Base-by-base conservation (phyloP, 2,329 filamentous ascomycete genomes). In the Colletotrichum salicis region DNA sequence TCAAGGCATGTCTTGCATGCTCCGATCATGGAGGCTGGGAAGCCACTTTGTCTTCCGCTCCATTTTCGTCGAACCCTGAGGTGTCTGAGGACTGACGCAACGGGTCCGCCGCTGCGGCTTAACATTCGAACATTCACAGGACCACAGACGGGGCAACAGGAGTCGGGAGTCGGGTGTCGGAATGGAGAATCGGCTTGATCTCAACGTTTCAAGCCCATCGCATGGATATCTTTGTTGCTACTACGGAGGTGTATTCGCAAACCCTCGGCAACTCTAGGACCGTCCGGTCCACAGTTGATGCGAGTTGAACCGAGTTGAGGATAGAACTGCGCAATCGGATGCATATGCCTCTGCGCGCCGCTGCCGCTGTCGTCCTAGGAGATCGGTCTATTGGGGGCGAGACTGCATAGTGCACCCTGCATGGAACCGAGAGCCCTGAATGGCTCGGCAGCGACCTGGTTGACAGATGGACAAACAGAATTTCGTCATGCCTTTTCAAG, bases 1-100 rank as follows among this genome's bases (percentile, higher is more conserved):
- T 70, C 48, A 41, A 56, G 60, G 55, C 51, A 59, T 70, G 70
- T 52, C 60, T 70, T 45, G 60, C 70, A 70, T 57, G 37, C 60
- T 72, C 67, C 70, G 67, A 67, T 71, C 48, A 71, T 71, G 67
- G 70, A 72, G 60, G 59, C n/a, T 64, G 69, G 70, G 59, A 59
- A 52, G 54, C 59, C 60, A 37, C 54, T 59, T 35, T 63, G 35
- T n/a, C 51, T 72, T 71, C 70, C 66, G 67, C 70, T 66, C 67
- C 31, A 69, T 72, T 72, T 72, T 70, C 66, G 67, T 71, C 61
- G 15, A 48, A 65, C 62, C 70, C 66, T 70, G 51, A 33, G 12
- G 15, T 67, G 54, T 33, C 35, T 59, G 54, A 31, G 31, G 37
- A 24, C 35, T 48, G 19, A 52, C n/a, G 57, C 63, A 55, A 48